Conservation (phyloP, 768 basidiomycete genomes). For the Rhizopogon sp. region DNA sequence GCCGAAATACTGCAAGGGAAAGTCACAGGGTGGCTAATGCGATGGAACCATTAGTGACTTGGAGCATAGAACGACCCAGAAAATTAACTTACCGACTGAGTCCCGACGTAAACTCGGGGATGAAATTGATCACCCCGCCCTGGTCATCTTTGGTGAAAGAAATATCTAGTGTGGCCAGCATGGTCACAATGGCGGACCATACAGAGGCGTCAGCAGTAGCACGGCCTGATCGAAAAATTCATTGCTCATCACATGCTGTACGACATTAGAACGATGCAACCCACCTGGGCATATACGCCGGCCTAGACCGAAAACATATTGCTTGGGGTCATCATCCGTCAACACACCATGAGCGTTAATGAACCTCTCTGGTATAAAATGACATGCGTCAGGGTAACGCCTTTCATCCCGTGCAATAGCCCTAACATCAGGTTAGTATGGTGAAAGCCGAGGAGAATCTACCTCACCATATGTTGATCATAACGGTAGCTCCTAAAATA, state of each 20-base stretch:
- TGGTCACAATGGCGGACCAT: conserved; percentile 1
- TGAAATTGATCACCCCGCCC: conserved; percentile 2
- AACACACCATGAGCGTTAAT: not conserved
- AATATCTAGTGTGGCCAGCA: conserved; percentile 1
- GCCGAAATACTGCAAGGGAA: not conserved
- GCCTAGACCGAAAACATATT: conserved; percentile 6
- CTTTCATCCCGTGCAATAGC: conserved; percentile 1
- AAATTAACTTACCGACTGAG: not conserved
- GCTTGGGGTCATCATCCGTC: conserved; percentile 4
- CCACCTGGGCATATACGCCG: conserved; percentile 8
- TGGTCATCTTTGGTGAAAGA: not conserved
- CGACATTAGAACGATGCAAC: too few relatives aligned
- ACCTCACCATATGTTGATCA: not conserved
- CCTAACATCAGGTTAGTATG: not conserved
- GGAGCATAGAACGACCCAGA: not conserved
- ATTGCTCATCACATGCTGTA: too few relatives aligned
- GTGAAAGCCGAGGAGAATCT: not conserved
- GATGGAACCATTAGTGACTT: too few relatives aligned
- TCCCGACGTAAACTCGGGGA: not conserved
- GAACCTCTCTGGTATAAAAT: conserved; percentile 12
- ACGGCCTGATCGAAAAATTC: not conserved
- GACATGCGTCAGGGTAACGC: conserved; percentile 5
- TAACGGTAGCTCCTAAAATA: not conserved
- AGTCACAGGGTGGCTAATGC: not conserved
- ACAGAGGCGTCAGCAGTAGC: not conserved